Base-by-base conservation (phyloP, 306 rosid genomes). In the Inga laurina region DNA sequence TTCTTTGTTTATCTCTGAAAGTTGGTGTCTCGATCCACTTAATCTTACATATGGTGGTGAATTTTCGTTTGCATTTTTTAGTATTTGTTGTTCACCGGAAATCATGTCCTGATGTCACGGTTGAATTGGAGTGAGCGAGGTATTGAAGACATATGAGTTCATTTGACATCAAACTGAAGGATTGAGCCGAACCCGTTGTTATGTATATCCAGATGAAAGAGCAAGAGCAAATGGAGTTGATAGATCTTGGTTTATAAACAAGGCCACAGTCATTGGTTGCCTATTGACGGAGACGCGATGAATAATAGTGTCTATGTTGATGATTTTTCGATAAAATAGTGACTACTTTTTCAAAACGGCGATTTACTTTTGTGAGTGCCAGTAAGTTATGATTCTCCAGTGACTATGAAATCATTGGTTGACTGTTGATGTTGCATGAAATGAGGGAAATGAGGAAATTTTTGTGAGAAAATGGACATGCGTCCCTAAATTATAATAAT, bases 171-270 rank as follows among this genome's bases (percentile, higher is more conserved):
- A 79, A 75, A 71, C 66, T 84, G 37, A 37, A 61, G 70, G 62
- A 70, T 75, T 61, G 27, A 51, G 10, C 1, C 21, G 77, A 82
- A 75, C 57, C 21, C 35, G 13, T 62, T 51, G 24, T 71, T 84
- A 16, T 61, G 22, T 54, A 44, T 21, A 59, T 59, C 66, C 66
- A 57, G 9, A 57, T 45, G 11, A 21, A 74, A 43, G 52, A 51
- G 27, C 54, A 77, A 85, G 65, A 51, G 35, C 54, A 76, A 85
- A 76, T 35, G 32, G 48, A 46, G 56, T 66, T 73, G 48, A 62
- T 77, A 83, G 90, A 88, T 85, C 87, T 82, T 76, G 32, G 64
- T 65, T 85, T 39, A 48, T 18, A 30, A 41, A 72, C 46, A 32
- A 45, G 56, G 66, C 44, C 74, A 81, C 30, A 54, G 9, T 66